Evolutionary conservation across 1,284 basidiomycete species (phyloP).

Genomic region (Puccinia polysora): DNA sequence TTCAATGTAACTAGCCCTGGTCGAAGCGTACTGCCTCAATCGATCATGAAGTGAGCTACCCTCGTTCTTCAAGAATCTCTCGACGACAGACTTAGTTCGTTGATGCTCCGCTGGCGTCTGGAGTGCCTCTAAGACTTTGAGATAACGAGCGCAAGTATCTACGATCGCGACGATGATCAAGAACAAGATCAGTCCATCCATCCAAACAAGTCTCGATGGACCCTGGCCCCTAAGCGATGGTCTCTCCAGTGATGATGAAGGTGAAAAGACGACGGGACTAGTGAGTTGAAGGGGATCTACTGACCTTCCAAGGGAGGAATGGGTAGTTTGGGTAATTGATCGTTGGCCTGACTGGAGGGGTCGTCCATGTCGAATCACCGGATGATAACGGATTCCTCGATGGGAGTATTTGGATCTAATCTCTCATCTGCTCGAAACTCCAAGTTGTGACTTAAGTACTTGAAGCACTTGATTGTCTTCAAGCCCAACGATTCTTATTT

Average conservation of each 20-base stretch:
- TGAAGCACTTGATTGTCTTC: no score
- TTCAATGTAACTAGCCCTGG: constrained; percentile 69
- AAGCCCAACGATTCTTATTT: no score
- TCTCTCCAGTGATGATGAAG: no score
- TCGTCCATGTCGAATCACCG: no score
- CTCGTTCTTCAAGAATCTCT: constrained; percentile 69
- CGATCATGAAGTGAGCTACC: constrained; percentile 74
- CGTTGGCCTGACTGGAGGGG: no score
- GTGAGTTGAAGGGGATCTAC: neutral
- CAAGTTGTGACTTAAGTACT: no score
- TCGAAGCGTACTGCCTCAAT: constrained; percentile 70
- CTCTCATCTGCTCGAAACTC: no score
- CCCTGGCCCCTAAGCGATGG: no score
- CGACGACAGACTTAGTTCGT: constrained; percentile 67
- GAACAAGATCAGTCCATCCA: constrained; percentile 23
- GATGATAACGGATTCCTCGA: no score
- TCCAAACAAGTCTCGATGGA: no score
- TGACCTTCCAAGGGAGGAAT: constrained; percentile 77
- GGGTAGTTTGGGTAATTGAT: constrained; percentile 86
- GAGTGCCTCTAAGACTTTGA: constrained; percentile 66
- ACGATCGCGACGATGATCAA: constrained; percentile 82
- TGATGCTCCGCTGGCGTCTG: constrained; percentile 56
- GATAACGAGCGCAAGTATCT: constrained; percentile 77
- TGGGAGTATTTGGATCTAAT: no score
- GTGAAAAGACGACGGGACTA: no score